phyloP scores from a whole-genome alignment of 495 filamentous ascomycete genomes.

The Filosporella fistucella region DNA sequence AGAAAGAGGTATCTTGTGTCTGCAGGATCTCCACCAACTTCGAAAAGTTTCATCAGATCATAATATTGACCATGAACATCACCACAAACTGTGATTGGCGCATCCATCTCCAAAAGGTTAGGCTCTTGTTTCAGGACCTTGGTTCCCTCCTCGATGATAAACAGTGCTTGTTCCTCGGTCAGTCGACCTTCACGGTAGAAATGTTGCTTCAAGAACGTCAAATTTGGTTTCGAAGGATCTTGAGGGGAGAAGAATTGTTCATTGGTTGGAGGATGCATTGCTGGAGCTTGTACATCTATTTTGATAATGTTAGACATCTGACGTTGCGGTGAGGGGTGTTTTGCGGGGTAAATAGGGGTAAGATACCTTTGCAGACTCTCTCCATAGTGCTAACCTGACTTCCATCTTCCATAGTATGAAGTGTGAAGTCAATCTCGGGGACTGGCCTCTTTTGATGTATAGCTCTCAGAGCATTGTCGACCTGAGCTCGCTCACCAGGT shows the following conservation, averaged over 20 bases:
- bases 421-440: slow-evolving; percentile 96
- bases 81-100: slow-evolving; percentile 98
- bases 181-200: slow-evolving; percentile 96
- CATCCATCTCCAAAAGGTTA: slow-evolving; percentile 98
- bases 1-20: slow-evolving; percentile 96
- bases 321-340: slow-evolving; percentile 1
- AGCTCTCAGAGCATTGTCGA: slow-evolving; percentile 71
- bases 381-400: slow-evolving; percentile 91
- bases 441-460: slow-evolving; percentile 88
- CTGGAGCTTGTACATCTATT: slow-evolving; percentile 92
- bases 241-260: slow-evolving; percentile 70
- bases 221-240: slow-evolving; percentile 82
- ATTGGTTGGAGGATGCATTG: slow-evolving; percentile 82
- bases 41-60: slow-evolving; percentile 98
- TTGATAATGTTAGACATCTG: not conserved
- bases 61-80: slow-evolving; percentile 99
- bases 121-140: slow-evolving; percentile 82
- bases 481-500: slow-evolving; percentile 29
- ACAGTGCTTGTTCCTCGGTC: slow-evolving; percentile 94
- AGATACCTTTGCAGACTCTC: slow-evolving; percentile 91
- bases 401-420: slow-evolving; percentile 98
- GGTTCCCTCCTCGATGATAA: slow-evolving; percentile 83
- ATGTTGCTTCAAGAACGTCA: slow-evolving; percentile 94
- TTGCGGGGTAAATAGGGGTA: slow-evolving; percentile 12
- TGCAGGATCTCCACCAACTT: slow-evolving; percentile 93